Conservation (phyloP, 164 flowering plant species). For the Stephania cephalantha region DNA sequence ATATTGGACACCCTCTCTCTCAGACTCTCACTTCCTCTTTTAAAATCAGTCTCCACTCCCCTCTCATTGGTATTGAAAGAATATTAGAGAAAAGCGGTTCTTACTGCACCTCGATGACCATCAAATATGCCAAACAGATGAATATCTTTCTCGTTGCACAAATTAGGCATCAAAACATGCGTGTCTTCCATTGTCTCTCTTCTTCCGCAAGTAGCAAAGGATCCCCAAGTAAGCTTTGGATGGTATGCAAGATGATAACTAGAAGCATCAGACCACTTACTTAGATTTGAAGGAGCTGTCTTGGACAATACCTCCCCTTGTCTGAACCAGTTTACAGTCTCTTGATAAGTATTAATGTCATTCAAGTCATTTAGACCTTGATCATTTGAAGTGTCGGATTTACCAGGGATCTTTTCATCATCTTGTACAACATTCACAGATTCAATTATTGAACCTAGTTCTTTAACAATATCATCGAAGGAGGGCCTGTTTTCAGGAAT, state of each 20-base stretch:
- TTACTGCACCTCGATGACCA: constrained; percentile 83
- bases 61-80: not conserved
- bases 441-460: constrained; percentile 43
- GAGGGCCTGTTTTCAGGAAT: constrained; percentile 68
- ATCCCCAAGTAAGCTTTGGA: constrained; percentile 81
- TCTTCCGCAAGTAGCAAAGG: constrained; percentile 85
- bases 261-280: constrained; percentile 29
- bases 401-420: constrained; percentile 15
- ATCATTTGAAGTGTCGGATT: constrained; percentile 24
- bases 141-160: constrained; percentile 49
- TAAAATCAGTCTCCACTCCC: not conserved
- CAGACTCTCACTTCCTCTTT: not conserved
- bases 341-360: constrained; percentile 29
- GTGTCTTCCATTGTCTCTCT: constrained; percentile 96
- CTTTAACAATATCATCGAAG: constrained; percentile 56
- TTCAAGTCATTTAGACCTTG: constrained; percentile 16
- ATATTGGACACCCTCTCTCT: not conserved
- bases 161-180: constrained; percentile 68
- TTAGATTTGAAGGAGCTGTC: constrained; percentile 20
- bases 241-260: constrained; percentile 30
- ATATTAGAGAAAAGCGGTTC: not conserved
- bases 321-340: constrained; percentile 56
- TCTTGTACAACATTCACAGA: constrained; percentile 15
- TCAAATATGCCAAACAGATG: constrained; percentile 87
- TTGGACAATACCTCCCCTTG: constrained; percentile 47